phyloP scores from a whole-genome alignment of 805 yeast genomes.

The Priceomyces melissophilus region DNA sequence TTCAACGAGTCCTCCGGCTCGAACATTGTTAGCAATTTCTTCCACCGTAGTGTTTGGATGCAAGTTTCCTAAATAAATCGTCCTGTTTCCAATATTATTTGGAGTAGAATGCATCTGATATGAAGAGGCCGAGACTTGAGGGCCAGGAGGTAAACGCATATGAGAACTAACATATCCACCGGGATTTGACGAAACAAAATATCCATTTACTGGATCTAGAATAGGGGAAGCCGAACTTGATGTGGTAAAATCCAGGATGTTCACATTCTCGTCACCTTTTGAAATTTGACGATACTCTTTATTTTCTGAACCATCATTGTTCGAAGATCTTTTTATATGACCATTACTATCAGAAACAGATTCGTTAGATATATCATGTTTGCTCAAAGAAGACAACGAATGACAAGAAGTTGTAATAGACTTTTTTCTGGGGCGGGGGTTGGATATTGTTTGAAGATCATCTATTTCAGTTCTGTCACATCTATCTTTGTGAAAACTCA shows the following conservation, averaged over 20 bases:
- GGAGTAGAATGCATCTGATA: conserved; percentile 25
- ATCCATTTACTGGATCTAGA: conserved; percentile 7
- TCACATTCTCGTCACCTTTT: not conserved
- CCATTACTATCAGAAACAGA: conserved; percentile 5
- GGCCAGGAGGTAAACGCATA: conserved; percentile 4
- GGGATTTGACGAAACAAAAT: conserved; percentile 4
- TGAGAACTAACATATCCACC: conserved; percentile 2
- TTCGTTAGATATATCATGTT: conserved; percentile 2
- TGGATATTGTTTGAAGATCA: conserved; percentile 4
- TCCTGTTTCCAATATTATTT: conserved; percentile 50
- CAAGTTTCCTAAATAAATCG: conserved; percentile 66
- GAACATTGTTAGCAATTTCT: conserved; percentile 70
- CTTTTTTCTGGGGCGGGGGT: conserved; percentile 2
- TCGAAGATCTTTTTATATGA: conserved; percentile 1
- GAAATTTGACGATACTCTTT: not conserved
- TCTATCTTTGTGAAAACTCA: conserved; percentile 32
- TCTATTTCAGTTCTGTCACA: conserved; percentile 30
- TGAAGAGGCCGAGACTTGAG: conserved; percentile 4
- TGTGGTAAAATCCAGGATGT: conserved; percentile 1
- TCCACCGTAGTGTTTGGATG: conserved; percentile 63
- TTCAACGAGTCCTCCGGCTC: conserved; percentile 74
- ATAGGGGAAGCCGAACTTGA: conserved; percentile 6
- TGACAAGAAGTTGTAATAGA: not conserved
- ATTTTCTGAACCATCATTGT: not conserved
- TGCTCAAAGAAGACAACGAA: not conserved